phyloP scores from a whole-genome alignment of 2,329 filamentous ascomycete genomes.

The Monilinia aucupariae region DNA sequence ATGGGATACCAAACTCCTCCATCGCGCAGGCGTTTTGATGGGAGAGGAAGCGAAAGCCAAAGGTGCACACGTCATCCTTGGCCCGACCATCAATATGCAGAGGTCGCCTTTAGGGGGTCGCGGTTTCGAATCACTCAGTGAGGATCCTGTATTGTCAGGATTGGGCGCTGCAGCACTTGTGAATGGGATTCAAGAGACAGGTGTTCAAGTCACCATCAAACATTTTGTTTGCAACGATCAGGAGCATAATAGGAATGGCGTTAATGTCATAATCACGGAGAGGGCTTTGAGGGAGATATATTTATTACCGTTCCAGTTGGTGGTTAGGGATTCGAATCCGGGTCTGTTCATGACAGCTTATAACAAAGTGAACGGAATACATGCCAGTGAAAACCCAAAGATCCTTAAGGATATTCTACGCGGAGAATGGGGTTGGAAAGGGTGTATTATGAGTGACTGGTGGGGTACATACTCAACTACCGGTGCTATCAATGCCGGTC shows the following conservation, averaged over 20 bases:
- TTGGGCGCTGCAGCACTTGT: slow-evolving; percentile 49
- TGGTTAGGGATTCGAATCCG: slow-evolving; percentile 47
- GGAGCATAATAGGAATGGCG: slow-evolving; percentile 52
- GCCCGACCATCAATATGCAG: slow-evolving; percentile 60
- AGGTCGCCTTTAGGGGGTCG: slow-evolving; percentile 54
- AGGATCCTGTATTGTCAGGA: slow-evolving; percentile 54
- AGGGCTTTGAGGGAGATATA: slow-evolving; percentile 55
- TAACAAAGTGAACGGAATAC: slow-evolving; percentile 53
- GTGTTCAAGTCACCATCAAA: slow-evolving; percentile 53
- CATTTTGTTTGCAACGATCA: slow-evolving; percentile 60
- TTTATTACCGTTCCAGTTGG: slow-evolving; percentile 52
- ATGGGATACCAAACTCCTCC: slow-evolving; percentile 59
- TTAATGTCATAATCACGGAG: slow-evolving; percentile 50
- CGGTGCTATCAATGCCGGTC: slow-evolving; percentile 32
- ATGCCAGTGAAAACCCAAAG: slow-evolving; percentile 49
- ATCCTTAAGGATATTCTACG: slow-evolving; percentile 48
- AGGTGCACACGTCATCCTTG: slow-evolving; percentile 54
- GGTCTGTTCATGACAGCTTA: slow-evolving; percentile 55
- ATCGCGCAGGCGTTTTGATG: slow-evolving; percentile 59
- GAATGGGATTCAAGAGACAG: slow-evolving; percentile 51
- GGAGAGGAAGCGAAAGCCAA: slow-evolving; percentile 62
- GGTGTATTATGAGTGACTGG: slow-evolving; percentile 57
- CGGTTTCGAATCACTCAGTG: slow-evolving; percentile 54
- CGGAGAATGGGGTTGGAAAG: slow-evolving; percentile 53
- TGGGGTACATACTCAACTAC: slow-evolving; percentile 34